These are phyloP conservation scores for Juncus effusus DNA, from an alignment of 176 grass and related monocot species.

Conservation along the genomic window DNA sequence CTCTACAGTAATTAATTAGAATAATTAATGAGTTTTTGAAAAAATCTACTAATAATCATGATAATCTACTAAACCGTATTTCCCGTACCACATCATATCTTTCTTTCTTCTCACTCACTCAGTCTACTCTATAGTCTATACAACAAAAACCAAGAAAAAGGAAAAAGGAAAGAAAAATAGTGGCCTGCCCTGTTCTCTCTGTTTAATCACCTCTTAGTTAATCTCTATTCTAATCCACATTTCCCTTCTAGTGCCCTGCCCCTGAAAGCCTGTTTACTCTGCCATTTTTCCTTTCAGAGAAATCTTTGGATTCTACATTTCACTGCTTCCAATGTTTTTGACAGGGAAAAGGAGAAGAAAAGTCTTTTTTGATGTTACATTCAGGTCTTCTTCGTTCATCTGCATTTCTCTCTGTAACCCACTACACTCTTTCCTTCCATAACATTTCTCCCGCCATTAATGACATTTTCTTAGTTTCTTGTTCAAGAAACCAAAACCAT, in stretches of 20 bases:
- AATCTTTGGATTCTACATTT: background rate
- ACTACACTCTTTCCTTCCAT: background rate
- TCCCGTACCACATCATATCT: too few species aligned
- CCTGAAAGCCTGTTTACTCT: background rate
- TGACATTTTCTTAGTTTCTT: slow-evolving; percentile 1
- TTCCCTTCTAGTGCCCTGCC: background rate
- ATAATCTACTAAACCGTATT: too few species aligned
- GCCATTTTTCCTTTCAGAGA: background rate
- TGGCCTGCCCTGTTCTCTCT: too few species aligned
- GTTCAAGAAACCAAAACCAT: background rate
- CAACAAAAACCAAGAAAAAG: too few species aligned
- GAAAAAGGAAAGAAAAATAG: too few species aligned
- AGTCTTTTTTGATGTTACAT: background rate
- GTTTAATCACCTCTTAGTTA: too few species aligned
- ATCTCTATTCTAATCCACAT: background rate
- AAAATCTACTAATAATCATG: too few species aligned
- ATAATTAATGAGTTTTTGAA: too few species aligned
- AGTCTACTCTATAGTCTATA: too few species aligned
- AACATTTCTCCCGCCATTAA: background rate
- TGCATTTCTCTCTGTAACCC: background rate
- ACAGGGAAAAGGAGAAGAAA: background rate
- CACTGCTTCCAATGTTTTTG: background rate
- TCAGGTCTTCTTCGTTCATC: background rate
- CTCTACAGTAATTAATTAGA: too few species aligned
- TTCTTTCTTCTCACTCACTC: too few species aligned